Conservation (phyloP, 306 rosid genomes). For the Albizia julibrissin region DNA sequence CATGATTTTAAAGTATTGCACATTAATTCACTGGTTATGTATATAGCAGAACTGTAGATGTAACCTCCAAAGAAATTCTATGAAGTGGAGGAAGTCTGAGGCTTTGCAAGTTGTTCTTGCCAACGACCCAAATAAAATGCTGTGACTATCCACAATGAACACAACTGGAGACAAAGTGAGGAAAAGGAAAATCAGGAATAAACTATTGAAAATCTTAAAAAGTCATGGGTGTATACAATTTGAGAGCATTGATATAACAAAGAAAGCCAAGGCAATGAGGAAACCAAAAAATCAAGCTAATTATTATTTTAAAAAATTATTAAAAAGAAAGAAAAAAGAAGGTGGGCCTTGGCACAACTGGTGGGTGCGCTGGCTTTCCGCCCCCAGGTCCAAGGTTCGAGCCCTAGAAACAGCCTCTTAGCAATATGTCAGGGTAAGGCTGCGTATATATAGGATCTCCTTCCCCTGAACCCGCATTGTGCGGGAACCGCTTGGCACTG, state of each 20-base stretch:
- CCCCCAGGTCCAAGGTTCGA: too few species aligned
- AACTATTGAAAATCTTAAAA: background rate
- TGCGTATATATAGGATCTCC: too few species aligned
- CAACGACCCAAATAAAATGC: conserved; percentile 83
- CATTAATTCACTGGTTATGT: conserved; percentile 20
- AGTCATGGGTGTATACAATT: background rate
- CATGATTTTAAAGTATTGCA: conserved; percentile 6
- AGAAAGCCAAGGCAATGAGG: background rate
- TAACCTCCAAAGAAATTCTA: conserved; percentile 27
- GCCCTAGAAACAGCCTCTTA: too few species aligned
- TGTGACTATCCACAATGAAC: conserved; percentile 70
- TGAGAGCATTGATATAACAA: background rate
- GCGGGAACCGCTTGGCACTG: too few species aligned
- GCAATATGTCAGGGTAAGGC: too few species aligned
- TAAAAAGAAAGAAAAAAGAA: background rate
- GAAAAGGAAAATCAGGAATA: background rate
- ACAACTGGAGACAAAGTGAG: conserved; percentile 55
- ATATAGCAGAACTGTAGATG: conserved; percentile 6
- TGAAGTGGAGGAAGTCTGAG: conserved; percentile 37
- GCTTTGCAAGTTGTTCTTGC: conserved; percentile 68
- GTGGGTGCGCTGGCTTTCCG: too few species aligned
- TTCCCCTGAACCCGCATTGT: too few species aligned
- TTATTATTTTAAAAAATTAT: background rate
- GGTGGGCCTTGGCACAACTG: too few species aligned
- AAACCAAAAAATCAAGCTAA: background rate